Base-by-base conservation (phyloP, 441 rosid species). In the Croton setiger region DNA sequence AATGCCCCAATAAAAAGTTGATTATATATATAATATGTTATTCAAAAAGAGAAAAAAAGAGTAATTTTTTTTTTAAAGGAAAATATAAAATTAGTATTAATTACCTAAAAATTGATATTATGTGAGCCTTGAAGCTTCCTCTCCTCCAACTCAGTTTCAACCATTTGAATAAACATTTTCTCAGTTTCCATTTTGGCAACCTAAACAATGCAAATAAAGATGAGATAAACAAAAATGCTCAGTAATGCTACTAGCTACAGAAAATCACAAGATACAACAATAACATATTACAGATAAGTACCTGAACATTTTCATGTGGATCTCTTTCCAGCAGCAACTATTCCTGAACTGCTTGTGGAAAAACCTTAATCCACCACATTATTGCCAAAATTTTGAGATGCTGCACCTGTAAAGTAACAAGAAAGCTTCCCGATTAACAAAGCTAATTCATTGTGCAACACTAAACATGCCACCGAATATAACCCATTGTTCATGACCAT, bases 281-380 rank as follows among this genome's bases (percentile, higher is more conserved):
- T 17, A 21, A 70, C 3, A 37, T 37, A 27, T 69, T 4, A 27
- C 33, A 64, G 20, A 71, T 54, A 81, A 31, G 44, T 75, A 90
- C 99, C 97, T 96, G 99, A 76, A 96, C 99, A 80, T 96, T 96
- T 82, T 98, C 99, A 72, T 96, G 99, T 45, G 99, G 99, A 78
- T 96, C 99, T 80, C 99, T 88, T 81, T 96, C 99, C 62, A 96
- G 96, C 93, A 96, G 83, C 85, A 96, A 77, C 73, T 96, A 98
- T 78, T 96, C 97, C 79, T 86, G 97, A 84, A 96, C 93, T 44
- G 91, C 89, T 72, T 75, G 83, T 37, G 99, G 98, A 60, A 96
- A 79, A 69, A 96, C 60, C 80, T 76, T 87, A 94, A 68, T 96
- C 99, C 31, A 96, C 91, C 67, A 81, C 83, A 63, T 86, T 91